Evolutionary conservation across 1,284 basidiomycete species (phyloP).

Genomic region (Puccinia hordei): DNA sequence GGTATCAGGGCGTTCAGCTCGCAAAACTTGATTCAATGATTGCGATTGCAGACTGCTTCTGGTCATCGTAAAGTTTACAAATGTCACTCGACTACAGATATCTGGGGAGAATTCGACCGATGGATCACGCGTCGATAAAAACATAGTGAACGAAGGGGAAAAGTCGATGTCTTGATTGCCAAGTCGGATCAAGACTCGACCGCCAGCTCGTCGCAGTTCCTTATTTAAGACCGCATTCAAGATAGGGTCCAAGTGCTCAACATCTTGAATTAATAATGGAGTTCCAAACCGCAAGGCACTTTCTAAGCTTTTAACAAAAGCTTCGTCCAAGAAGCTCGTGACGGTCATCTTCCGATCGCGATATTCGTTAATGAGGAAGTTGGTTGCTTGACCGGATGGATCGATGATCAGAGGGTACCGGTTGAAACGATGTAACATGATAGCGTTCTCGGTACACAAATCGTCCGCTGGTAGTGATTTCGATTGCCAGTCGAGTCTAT

Average conservation of each 20-base stretch:
- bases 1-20: conserved; percentile 93
- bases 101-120: conserved; percentile 97
- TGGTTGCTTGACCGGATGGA: conserved; percentile 96
- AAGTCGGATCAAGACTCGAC: conserved; percentile 93
- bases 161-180: conserved; percentile 99
- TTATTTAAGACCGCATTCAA: conserved; percentile 96
- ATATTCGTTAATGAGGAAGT: conserved; percentile 92
- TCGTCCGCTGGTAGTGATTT: conserved; percentile 92
- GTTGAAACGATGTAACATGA: conserved; percentile 93
- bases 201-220: conserved; percentile 82
- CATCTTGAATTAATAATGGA: conserved; percentile 93
- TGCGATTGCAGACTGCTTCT: conserved; percentile 96
- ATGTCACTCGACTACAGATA: conserved; percentile 96
- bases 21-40: conserved; percentile 93
- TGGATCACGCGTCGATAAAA: conserved; percentile 94
- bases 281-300: conserved; percentile 99
- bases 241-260: conserved; percentile 96
- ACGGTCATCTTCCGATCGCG: conserved; percentile 95
- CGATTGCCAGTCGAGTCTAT: conserved; percentile 92
- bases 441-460: conserved; percentile 95
- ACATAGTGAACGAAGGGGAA: conserved; percentile 98
- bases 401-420: conserved; percentile 98
- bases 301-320: conserved; percentile 97
- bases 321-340: conserved; percentile 97
- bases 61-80: conserved; percentile 99